Conservation (phyloP, 176 grass and related monocot species). For the Avena insularis region DNA sequence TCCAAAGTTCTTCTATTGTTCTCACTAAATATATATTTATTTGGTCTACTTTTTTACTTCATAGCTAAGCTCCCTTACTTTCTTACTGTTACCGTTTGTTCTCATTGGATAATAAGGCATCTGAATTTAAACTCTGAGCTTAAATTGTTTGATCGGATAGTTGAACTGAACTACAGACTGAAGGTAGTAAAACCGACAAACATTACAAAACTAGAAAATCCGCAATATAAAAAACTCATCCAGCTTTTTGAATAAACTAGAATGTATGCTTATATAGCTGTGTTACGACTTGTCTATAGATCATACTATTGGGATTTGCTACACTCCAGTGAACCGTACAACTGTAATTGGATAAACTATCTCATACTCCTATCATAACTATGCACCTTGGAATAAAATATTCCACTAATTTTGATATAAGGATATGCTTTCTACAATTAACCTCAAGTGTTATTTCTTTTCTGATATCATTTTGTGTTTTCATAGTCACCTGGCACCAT, state of each 20-base stretch:
- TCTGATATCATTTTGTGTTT: conserved; percentile 33
- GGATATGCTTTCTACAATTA: conserved; percentile 11
- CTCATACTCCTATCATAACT: neutral
- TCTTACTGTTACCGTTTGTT: conserved; percentile 10
- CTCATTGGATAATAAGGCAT: conserved; percentile 8
- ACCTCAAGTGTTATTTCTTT: conserved; percentile 21
- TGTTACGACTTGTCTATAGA: neutral
- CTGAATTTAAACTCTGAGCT: neutral
- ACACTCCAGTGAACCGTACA: conserved; percentile 2
- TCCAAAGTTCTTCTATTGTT: too few relatives aligned
- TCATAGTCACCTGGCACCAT: neutral
- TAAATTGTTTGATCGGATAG: conserved; percentile 13
- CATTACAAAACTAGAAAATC: conserved; percentile 10
- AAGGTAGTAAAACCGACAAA: neutral
- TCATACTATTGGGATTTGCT: neutral
- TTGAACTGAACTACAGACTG: neutral
- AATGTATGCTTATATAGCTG: neutral
- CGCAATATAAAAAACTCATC: neutral
- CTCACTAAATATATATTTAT: neutral
- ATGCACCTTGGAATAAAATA: conserved; percentile 12
- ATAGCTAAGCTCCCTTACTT: conserved; percentile 16
- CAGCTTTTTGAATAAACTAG: conserved; percentile 12
- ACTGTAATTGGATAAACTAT: neutral
- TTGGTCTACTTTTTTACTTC: conserved; percentile 10
- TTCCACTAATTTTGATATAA: conserved; percentile 34